Conservation (phyloP, 768 basidiomycete genomes). For the Suillus americanus region DNA sequence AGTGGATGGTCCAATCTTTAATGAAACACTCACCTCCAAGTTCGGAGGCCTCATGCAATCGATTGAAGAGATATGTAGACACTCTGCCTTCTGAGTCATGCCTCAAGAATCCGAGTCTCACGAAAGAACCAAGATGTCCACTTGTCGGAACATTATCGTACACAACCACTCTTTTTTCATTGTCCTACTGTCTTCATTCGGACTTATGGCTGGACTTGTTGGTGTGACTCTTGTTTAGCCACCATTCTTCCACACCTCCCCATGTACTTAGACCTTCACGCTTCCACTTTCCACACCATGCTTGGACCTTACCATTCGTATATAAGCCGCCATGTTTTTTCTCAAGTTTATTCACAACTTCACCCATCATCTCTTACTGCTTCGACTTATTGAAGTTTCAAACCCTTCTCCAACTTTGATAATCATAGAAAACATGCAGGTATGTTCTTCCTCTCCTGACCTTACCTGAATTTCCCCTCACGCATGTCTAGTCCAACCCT, state of each 20-base stretch:
- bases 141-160: not conserved
- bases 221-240: not conserved
- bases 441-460: not conserved
- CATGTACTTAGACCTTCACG: not conserved
- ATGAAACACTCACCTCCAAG: not conserved
- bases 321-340: not conserved
- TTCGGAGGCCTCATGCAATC: not conserved
- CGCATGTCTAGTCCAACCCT: not conserved
- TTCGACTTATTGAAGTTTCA: not conserved
- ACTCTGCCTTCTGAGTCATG: not conserved
- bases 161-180: not conserved
- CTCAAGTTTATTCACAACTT: not conserved
- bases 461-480: not conserved
- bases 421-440: not conserved
- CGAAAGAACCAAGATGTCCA: not conserved
- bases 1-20: not conserved
- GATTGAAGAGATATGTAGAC: not conserved
- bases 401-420: not conserved
- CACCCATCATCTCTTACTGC: not conserved
- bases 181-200: not conserved
- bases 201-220: not conserved
- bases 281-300: not conserved
- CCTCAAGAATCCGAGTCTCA: not conserved
- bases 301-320: not conserved
- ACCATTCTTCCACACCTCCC: not conserved